Percentiles rank a stretch among this genome's conserved stretches.
These are phyloP conservation scores for Serendipita sp. DNA, from an alignment of 768 basidiomycete genomes.

Conservation along the genomic window DNA sequence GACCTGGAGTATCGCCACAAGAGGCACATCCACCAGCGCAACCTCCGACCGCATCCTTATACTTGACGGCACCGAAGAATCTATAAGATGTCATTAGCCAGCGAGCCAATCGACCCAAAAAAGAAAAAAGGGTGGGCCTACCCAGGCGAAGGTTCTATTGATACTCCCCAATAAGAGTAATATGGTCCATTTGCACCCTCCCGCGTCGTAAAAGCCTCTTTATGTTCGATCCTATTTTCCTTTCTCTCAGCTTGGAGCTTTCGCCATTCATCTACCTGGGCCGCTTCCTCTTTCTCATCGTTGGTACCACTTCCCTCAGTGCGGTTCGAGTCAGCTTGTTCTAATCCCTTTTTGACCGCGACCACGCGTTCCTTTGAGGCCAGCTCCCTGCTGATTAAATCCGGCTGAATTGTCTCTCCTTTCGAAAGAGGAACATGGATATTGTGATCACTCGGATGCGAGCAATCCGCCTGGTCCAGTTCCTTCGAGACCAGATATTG, in stretches of 20 bases:
- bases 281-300: background rate
- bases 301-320: background rate
- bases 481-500: background rate
- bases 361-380: background rate
- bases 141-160: background rate
- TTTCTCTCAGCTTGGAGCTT: conserved; percentile 1
- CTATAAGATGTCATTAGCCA: background rate
- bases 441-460: background rate
- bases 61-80: background rate
- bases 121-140: background rate
- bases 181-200: background rate
- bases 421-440: background rate
- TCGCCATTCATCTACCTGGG: background rate
- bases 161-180: background rate
- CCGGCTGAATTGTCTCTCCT: background rate
- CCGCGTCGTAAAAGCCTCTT: background rate
- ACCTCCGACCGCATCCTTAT: background rate
- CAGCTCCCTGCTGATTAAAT: background rate
- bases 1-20: background rate
- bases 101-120: background rate
- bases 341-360: background rate
- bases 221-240: background rate
- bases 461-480: background rate
- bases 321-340: background rate
- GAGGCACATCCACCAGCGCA: background rate